Evolutionary conservation across 2,329 filamentous ascomycete genomes (phyloP).

Genomic region (Colletotrichum theobromicola): DNA sequence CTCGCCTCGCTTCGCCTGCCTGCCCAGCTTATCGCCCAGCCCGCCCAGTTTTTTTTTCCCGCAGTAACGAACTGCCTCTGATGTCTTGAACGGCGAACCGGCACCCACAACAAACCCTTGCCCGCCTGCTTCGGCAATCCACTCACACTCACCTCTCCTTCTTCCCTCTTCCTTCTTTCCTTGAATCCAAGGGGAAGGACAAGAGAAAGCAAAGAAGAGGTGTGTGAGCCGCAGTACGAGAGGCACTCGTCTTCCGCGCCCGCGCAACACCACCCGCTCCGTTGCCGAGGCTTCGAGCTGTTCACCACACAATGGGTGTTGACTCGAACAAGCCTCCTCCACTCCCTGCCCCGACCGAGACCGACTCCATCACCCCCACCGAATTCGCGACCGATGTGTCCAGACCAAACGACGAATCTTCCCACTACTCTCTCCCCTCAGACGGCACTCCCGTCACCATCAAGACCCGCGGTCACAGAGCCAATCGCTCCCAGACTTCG

Average conservation of each 20-base stretch:
- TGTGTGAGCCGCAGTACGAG: conserved; percentile 20
- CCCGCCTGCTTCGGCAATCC: conserved; percentile 18
- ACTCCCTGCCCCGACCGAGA: conserved; percentile 81
- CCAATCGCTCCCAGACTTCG: conserved; percentile 80
- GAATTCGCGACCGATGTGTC: conserved; percentile 74
- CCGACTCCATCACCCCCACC: conserved; percentile 67
- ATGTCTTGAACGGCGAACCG: conserved; percentile 19
- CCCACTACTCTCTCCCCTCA: conserved; percentile 80
- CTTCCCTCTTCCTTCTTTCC: conserved; percentile 12
- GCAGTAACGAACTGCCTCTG: conserved; percentile 20
- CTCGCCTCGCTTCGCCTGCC: not conserved
- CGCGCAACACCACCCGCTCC: conserved; percentile 8
- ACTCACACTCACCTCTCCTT: conserved; percentile 10
- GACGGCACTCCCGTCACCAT: conserved; percentile 94
- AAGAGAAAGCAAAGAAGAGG: conserved; percentile 7
- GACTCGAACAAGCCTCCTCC: conserved; percentile 66
- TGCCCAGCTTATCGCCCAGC: conserved; percentile 15
- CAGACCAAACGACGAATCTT: conserved; percentile 70
- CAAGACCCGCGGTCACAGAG: conserved; percentile 70
- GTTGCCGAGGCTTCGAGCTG: conserved; percentile 17
- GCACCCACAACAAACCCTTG: conserved; percentile 22
- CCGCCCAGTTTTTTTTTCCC: conserved; percentile 15
- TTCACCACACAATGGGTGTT: conserved; percentile 55
- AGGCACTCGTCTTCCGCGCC: conserved; percentile 15
- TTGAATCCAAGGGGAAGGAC: conserved; percentile 14